These are phyloP conservation scores for Scenedesmus sp. DNA, from an alignment of 163 green algal genomes.

Conservation along the genomic window DNA sequence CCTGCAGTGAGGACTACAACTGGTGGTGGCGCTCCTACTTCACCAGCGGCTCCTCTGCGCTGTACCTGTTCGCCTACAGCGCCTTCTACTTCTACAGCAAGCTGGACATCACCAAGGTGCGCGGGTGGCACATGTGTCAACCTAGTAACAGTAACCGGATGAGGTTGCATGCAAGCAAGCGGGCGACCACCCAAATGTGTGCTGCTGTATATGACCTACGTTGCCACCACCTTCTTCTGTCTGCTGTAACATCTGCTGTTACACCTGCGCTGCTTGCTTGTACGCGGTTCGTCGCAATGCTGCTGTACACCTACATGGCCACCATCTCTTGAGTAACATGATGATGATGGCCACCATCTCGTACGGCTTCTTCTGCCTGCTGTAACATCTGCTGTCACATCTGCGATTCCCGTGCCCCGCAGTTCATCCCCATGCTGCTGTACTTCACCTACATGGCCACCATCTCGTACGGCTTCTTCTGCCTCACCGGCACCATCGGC, in stretches of 20 bases:
- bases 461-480: slow-evolving; percentile 90
- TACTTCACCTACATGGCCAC: slow-evolving; percentile 98
- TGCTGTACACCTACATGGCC: too few species aligned
- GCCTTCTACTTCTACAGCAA: slow-evolving; percentile 99
- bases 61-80: slow-evolving; percentile 98
- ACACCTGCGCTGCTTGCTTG: too few species aligned
- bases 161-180: too few species aligned
- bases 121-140: not conserved
- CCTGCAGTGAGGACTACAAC: slow-evolving; percentile 85
- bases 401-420: not conserved
- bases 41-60: slow-evolving; percentile 87
- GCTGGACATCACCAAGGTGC: slow-evolving; percentile 93
- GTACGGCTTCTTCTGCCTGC: not conserved
- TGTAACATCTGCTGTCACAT: not conserved
- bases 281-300: too few species aligned
- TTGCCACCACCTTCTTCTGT: too few species aligned
- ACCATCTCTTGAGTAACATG: too few species aligned
- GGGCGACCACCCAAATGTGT: too few species aligned
- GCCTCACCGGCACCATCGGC: slow-evolving; percentile 96
- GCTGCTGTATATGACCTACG: too few species aligned
- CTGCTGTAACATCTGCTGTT: too few species aligned
- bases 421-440: slow-evolving; percentile 80
- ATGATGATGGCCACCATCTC: too few species aligned
- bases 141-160: too few species aligned
- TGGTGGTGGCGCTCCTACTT: slow-evolving; percentile 98